Conservation (phyloP, 2,329 filamentous ascomycete species). For the Arthrobotrys iridis region DNA sequence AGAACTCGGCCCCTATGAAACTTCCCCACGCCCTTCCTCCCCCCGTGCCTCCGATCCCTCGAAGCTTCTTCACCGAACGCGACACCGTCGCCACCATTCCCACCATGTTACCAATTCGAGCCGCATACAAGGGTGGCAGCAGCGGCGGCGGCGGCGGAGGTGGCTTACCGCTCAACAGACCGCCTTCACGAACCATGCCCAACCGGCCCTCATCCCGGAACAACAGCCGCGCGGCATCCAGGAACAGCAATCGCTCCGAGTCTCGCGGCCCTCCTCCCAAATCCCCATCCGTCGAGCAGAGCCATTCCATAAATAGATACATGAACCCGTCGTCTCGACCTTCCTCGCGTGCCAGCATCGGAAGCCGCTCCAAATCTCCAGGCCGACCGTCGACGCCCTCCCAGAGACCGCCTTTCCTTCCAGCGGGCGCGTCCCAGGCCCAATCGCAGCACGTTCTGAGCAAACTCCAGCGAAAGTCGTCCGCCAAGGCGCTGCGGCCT, state of each 20-base stretch:
- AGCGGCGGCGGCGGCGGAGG: too few species aligned
- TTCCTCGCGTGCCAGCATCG: conserved; percentile 55
- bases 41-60: conserved; percentile 56
- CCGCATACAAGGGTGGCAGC: conserved; percentile 37
- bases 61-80: conserved; percentile 26
- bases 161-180: conserved; percentile 67
- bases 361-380: conserved; percentile 74
- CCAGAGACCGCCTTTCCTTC: conserved; percentile 77
- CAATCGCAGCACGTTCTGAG: conserved; percentile 81
- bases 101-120: conserved; percentile 64
- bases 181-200: conserved; percentile 67
- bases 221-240: conserved; percentile 62
- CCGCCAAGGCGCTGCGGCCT: conserved; percentile 77
- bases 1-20: conserved; percentile 29
- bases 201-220: conserved; percentile 56
- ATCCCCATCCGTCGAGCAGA: conserved; percentile 41
- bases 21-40: conserved; percentile 56
- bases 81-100: conserved; percentile 63
- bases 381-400: conserved; percentile 68
- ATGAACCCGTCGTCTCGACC: conserved; percentile 51
- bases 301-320: conserved; percentile 35
- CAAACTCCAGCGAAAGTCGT: conserved; percentile 72
- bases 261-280: conserved; percentile 36
- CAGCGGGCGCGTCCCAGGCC: conserved; percentile 76
- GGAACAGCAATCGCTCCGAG: conserved; percentile 49